Base-by-base conservation (phyloP, 2,329 filamentous ascomycete genomes). In the Nemania sp. region DNA sequence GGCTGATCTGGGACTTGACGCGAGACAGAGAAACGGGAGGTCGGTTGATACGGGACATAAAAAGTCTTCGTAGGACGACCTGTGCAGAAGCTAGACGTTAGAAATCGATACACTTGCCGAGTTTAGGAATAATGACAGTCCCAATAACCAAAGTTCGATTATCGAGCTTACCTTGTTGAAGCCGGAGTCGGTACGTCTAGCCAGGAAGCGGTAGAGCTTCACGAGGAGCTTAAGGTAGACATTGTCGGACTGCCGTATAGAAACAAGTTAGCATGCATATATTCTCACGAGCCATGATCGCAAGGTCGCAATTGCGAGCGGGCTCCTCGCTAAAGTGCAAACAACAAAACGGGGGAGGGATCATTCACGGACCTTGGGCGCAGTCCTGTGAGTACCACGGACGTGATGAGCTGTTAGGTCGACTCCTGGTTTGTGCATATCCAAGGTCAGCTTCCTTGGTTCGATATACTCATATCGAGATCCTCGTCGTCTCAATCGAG, bases 31-130 rank as follows among this genome's bases (percentile, higher is more conserved):
- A 98, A 80, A 99, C 91, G 74, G 96, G 94, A 71, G 93, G 93
- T 78, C 94, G 92, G 92, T 98, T 98, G 87, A 97, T 97, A 86
- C 94, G 93, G 84, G 94, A 97, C 93, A 96, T 97, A 82, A 97
- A 97, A 72, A 99, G 92, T 80, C 96, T 93, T 83, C 95, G 94
- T 80, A 99, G 93, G 81, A 99, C 90, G 80, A 96, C 93, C 68
- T 70, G 35, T 3, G 13, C 5, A 32, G 7, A 58, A 24, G 8
- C 3, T 2, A 8, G 15, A 18, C 35, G 54, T 67, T 54, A 66
- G 41, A 43, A 29, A 29, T 35, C 54, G 47, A n/a, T 20, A 35
- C 32, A 15, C 0, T 20, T 15, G 20, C 13, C 3, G n/a, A 13
- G 26, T n/a, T n/a, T n/a, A n/a, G n/a, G n/a, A n/a, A n/a, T n/a